phyloP scores from a whole-genome alignment of 2,329 filamentous ascomycete species.

The Parascedosporium putredinis region DNA sequence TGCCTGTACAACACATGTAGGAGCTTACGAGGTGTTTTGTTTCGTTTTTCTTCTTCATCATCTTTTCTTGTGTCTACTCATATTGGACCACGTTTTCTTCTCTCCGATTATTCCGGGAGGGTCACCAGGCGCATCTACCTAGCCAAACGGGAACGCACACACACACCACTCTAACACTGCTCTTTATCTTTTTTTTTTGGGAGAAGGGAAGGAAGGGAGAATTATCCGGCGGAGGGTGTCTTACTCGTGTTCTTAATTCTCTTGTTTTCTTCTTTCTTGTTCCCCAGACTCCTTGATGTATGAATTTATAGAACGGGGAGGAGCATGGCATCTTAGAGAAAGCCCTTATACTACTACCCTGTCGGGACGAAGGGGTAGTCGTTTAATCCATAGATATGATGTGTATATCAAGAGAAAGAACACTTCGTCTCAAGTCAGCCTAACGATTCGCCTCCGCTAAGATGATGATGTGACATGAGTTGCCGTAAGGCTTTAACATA shows the following conservation, averaged over 20 bases:
- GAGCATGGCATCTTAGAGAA: constrained; percentile 2
- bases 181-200: too few species aligned
- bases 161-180: neutral
- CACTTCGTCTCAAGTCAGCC: too few species aligned
- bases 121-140: neutral
- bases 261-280: too few species aligned
- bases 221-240: neutral
- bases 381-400: neutral
- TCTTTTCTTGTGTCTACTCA: neutral
- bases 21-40: neutral
- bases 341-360: neutral
- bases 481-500: too few species aligned
- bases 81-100: neutral
- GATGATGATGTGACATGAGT: too few species aligned
- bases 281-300: neutral
- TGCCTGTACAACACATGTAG: constrained; percentile 2
- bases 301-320: neutral
- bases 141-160: neutral
- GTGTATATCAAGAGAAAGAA: neutral
- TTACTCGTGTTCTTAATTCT: neutral
- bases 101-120: neutral
- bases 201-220: neutral
- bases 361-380: neutral
- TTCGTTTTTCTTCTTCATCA: neutral
- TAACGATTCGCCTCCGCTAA: too few species aligned